Percentiles rank a stretch among this genome's conserved stretches.
Evolutionary conservation across 331 rosid species (phyloP).

Genomic region (Rosa hybrid): DNA sequence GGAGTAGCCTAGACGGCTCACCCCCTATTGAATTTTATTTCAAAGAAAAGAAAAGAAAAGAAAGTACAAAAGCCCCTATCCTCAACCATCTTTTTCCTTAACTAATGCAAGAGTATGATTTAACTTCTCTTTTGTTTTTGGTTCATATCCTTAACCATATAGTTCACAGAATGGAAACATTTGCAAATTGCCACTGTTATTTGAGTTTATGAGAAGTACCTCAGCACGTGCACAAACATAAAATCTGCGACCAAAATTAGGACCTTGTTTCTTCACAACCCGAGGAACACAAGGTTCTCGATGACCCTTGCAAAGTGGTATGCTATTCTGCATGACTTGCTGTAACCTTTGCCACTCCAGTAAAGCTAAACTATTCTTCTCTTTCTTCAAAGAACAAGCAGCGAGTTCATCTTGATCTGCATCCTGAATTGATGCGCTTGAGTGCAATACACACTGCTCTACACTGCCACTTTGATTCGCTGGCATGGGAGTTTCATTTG

Average conservation of each 20-base stretch:
- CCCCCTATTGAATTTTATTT: no score
- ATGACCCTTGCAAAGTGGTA: constrained; percentile 90
- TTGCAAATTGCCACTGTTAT: neutral
- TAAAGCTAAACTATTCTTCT: constrained; percentile 57
- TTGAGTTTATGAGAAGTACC: constrained; percentile 40
- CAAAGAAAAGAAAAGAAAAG: no score
- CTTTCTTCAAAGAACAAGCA: constrained; percentile 44
- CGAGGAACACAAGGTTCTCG: constrained; percentile 79
- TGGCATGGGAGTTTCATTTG: constrained; percentile 36
- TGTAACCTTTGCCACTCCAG: constrained; percentile 91
- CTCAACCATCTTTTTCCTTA: no score
- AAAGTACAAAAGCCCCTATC: no score
- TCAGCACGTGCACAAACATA: constrained; percentile 84
- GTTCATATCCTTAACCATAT: neutral
- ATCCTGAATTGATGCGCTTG: constrained; percentile 38
- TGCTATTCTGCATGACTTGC: constrained; percentile 82
- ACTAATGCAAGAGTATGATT: neutral
- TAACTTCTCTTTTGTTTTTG: neutral
- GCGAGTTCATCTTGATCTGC: constrained; percentile 40
- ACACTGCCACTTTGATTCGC: constrained; percentile 37
- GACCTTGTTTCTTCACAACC: constrained; percentile 87
- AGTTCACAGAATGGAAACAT: neutral
- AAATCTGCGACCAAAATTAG: constrained; percentile 83
- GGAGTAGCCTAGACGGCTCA: no score
- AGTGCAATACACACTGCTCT: constrained; percentile 34